phyloP scores from a whole-genome alignment of 768 basidiomycete genomes.

The Ephemerocybe angulata region DNA sequence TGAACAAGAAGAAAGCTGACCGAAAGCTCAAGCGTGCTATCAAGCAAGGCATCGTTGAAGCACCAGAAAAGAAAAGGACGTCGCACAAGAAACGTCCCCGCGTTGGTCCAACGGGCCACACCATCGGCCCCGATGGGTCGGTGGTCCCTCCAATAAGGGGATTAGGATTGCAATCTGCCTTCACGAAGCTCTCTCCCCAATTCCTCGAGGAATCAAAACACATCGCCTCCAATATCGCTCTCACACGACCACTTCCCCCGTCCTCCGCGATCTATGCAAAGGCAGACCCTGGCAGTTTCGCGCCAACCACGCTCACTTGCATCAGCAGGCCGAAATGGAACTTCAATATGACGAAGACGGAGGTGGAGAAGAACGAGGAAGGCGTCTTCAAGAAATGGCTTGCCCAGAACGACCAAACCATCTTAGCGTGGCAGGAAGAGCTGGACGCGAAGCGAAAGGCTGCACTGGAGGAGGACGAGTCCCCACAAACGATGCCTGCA shows the following conservation, averaged over 20 bases:
- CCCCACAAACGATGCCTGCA: constrained; percentile 39
- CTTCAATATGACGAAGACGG: constrained; percentile 80
- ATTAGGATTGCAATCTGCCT: constrained; percentile 65
- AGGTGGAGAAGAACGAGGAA: constrained; percentile 89
- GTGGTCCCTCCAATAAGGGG: constrained; percentile 30
- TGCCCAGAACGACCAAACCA: constrained; percentile 51
- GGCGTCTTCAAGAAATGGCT: constrained; percentile 81
- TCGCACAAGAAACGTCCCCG: constrained; percentile 24
- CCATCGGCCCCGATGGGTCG: constrained; percentile 20
- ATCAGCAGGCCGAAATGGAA: constrained; percentile 84
- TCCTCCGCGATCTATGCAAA: constrained; percentile 34
- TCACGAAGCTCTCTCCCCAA: constrained; percentile 53
- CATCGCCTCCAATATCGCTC: constrained; percentile 49
- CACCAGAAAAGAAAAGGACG: constrained; percentile 32
- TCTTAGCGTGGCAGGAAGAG: constrained; percentile 48
- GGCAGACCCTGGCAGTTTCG: constrained; percentile 15
- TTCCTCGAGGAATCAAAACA: constrained; percentile 60
- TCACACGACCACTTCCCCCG: constrained; percentile 54
- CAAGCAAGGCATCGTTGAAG: constrained; percentile 69
- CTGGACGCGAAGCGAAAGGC: constrained; percentile 11
- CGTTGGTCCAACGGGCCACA: constrained; percentile 29
- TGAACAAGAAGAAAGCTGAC: constrained; percentile 67
- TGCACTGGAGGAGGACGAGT: constrained; percentile 5
- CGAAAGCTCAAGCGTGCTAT: constrained; percentile 77
- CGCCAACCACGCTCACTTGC: constrained; percentile 32